phyloP scores from a whole-genome alignment of 768 basidiomycete species.

The Fomitopsis serialis region DNA sequence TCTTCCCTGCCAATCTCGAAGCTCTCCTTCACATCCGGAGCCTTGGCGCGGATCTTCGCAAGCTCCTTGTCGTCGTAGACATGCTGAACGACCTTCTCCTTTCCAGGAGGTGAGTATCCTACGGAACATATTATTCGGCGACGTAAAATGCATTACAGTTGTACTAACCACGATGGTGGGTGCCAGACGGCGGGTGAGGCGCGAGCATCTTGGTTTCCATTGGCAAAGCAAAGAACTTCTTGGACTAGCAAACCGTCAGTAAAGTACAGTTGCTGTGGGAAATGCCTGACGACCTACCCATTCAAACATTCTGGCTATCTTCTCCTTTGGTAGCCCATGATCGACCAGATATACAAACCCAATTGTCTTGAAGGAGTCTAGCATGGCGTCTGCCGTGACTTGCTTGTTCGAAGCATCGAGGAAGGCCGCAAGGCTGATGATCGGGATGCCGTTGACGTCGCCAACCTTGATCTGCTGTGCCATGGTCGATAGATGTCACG shows the following conservation, averaged over 20 bases:
- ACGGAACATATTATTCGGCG: background rate
- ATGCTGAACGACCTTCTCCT: constrained; percentile 26
- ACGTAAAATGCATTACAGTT: background rate
- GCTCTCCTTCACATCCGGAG: constrained; percentile 44
- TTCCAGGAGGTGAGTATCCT: constrained; percentile 28
- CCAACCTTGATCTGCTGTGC: constrained; percentile 6
- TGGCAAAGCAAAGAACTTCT: constrained; percentile 25
- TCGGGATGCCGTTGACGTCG: constrained; percentile 21
- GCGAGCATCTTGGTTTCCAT: constrained; percentile 27
- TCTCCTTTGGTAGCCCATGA: constrained; percentile 30
- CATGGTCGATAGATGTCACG: too few species aligned
- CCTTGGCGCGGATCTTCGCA: constrained; percentile 22
- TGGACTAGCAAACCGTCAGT: constrained; percentile 18
- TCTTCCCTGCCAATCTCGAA: constrained; percentile 51
- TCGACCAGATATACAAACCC: constrained; percentile 19
- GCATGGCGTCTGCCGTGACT: constrained; percentile 34
- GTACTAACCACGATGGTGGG: constrained; percentile 26
- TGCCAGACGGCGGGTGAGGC: constrained; percentile 29
- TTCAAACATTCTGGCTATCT: constrained; percentile 26
- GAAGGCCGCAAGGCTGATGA: constrained; percentile 41
- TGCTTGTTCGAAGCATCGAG: constrained; percentile 34
- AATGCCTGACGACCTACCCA: constrained; percentile 19
- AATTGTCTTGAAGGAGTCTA: constrained; percentile 36
- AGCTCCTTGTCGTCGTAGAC: constrained; percentile 29
- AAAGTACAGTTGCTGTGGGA: background rate